Percentiles rank a stretch among this genome's conserved stretches.
Conservation (phyloP, 495 filamentous ascomycete genomes). For the Podospora comata region DNA sequence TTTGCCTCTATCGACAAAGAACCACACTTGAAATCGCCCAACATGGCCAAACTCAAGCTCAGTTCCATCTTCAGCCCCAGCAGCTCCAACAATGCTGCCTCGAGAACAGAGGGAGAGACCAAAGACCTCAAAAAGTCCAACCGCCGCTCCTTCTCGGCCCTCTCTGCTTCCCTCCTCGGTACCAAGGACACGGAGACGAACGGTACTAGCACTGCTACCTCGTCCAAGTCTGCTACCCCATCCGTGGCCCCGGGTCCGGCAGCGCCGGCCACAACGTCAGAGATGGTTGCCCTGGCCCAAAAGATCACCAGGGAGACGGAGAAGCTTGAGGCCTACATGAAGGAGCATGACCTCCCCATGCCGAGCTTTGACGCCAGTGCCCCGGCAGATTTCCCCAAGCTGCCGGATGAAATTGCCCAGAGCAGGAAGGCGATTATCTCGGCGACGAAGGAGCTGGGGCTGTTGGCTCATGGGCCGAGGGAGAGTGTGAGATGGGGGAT, state of each 20-base stretch:
- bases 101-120: slow-evolving; percentile 23
- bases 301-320: slow-evolving; percentile 40
- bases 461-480: slow-evolving; percentile 43
- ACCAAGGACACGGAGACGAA: slow-evolving; percentile 25
- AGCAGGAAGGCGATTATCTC: slow-evolving; percentile 40
- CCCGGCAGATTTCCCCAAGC: slow-evolving; percentile 38
- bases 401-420: slow-evolving; percentile 37
- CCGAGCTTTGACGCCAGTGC: slow-evolving; percentile 41
- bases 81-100: background rate
- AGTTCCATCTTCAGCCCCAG: slow-evolving; percentile 32
- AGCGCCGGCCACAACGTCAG: slow-evolving; percentile 29
- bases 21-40: slow-evolving; percentile 14
- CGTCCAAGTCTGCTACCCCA: slow-evolving; percentile 5
- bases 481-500: slow-evolving; percentile 42
- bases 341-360: slow-evolving; percentile 33
- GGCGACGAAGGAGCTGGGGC: slow-evolving; percentile 38
- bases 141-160: slow-evolving; percentile 27
- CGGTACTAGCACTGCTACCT: slow-evolving; percentile 1
- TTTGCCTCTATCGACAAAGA: background rate
- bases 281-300: slow-evolving; percentile 38
- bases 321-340: slow-evolving; percentile 42
- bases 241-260: background rate
- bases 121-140: slow-evolving; percentile 34
- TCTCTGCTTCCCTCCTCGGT: slow-evolving; percentile 19
- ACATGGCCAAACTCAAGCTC: slow-evolving; percentile 38